Percentiles rank a stretch among this genome's conserved stretches.
Evolutionary conservation across 768 basidiomycete genomes (phyloP).

Genomic region (Leccinum subgranulosum): DNA sequence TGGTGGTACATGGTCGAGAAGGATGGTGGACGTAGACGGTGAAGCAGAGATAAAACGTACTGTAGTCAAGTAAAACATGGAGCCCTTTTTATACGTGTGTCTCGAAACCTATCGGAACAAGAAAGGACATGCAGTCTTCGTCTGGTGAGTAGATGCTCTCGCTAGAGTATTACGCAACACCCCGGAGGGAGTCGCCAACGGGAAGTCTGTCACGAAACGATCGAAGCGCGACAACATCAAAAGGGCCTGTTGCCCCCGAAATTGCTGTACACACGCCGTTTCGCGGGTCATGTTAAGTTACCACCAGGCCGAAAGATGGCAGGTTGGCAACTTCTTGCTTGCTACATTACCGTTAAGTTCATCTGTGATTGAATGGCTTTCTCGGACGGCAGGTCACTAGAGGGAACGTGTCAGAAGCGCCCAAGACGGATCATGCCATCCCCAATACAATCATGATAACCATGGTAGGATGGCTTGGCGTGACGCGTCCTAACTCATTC

Average conservation of each 20-base stretch:
- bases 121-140: neutral
- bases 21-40: neutral
- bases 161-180: neutral
- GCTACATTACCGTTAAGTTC: neutral
- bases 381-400: neutral
- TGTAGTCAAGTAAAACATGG: neutral
- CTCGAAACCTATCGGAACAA: neutral
- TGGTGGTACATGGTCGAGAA: constrained; percentile 26
- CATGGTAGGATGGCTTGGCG: neutral
- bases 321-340: neutral
- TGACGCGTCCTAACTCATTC: neutral
- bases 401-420: neutral
- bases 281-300: neutral
- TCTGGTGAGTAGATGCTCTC: neutral
- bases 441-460: neutral
- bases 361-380: neutral
- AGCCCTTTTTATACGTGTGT: constrained; percentile 17
- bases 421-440: neutral
- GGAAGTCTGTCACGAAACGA: neutral
- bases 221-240: neutral
- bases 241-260: neutral
- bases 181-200: neutral
- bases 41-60: neutral
- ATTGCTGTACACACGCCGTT: neutral
- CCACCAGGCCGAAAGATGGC: neutral